Evolutionary conservation across 805 yeast species (phyloP).

Genomic region (Zygosaccharomyces gambellarensis): DNA sequence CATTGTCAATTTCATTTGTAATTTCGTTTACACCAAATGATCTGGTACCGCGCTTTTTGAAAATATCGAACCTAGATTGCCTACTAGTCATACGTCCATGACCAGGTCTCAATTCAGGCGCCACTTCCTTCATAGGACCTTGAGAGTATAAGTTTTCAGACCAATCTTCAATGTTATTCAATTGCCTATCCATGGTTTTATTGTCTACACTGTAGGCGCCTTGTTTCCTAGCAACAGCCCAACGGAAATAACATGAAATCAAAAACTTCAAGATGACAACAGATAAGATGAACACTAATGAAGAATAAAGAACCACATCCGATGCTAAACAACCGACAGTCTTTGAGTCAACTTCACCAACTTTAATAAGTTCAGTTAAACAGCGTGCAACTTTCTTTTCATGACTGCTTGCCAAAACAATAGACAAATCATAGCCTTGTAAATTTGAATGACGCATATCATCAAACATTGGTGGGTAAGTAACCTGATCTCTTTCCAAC

Average conservation of each 20-base stretch:
- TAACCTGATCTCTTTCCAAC: conserved; percentile 63
- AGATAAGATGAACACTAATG: conserved; percentile 79
- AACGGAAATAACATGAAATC: conserved; percentile 84
- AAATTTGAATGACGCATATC: conserved; percentile 51
- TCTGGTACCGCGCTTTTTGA: conserved; percentile 37
- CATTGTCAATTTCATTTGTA: background rate
- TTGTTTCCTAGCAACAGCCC: conserved; percentile 73
- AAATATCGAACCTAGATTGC: conserved; percentile 33
- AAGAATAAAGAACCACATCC: conserved; percentile 68
- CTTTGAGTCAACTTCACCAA: conserved; percentile 83
- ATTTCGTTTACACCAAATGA: conserved; percentile 20
- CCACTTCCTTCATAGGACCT: conserved; percentile 51
- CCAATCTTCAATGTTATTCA: conserved; percentile 77
- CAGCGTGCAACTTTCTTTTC: conserved; percentile 76
- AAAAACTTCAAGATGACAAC: conserved; percentile 73
- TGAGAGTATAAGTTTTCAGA: conserved; percentile 55
- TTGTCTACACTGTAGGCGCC: conserved; percentile 67
- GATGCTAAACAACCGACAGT: conserved; percentile 95
- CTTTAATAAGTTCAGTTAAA: conserved; percentile 76
- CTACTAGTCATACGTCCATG: conserved; percentile 28
- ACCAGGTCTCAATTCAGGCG: conserved; percentile 49
- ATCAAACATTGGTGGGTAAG: conserved; percentile 69
- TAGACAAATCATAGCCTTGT: conserved; percentile 77
- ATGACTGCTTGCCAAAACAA: conserved; percentile 58
- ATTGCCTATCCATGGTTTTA: conserved; percentile 58